These are phyloP conservation scores for Ceratocystis ficicola DNA, from an alignment of 2,329 filamentous ascomycete species.

Conservation along the genomic window DNA sequence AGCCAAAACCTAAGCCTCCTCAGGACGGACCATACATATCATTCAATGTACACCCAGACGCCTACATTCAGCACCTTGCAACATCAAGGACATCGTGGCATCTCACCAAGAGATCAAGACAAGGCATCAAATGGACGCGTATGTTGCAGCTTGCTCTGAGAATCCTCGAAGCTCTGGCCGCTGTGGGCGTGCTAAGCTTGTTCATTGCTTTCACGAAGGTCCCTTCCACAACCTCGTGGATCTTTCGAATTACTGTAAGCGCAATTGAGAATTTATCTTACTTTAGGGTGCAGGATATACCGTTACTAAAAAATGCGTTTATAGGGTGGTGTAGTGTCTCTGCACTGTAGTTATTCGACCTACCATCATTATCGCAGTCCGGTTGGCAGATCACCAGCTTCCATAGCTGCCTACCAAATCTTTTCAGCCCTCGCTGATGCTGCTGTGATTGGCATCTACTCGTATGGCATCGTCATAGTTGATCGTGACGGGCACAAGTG, in stretches of 20 bases:
- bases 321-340: slow-evolving; percentile 61
- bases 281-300: too few species aligned
- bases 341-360: slow-evolving; percentile 64
- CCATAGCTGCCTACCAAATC: slow-evolving; percentile 77
- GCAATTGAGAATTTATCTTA: neutral
- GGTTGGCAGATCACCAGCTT: slow-evolving; percentile 59
- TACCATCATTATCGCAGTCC: slow-evolving; percentile 66
- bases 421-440: slow-evolving; percentile 67
- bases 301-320: neutral
- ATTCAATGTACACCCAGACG: slow-evolving; percentile 79
- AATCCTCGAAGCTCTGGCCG: slow-evolving; percentile 53
- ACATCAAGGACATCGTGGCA: slow-evolving; percentile 45
- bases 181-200: slow-evolving; percentile 58
- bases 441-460: slow-evolving; percentile 42
- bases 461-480: slow-evolving; percentile 40
- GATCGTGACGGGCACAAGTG: slow-evolving; percentile 42
- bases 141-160: slow-evolving; percentile 58
- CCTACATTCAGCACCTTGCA: slow-evolving; percentile 52
- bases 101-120: slow-evolving; percentile 59
- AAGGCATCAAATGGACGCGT: slow-evolving; percentile 56
- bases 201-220: slow-evolving; percentile 65
- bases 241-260: slow-evolving; percentile 64
- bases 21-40: slow-evolving; percentile 63
- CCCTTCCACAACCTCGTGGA: slow-evolving; percentile 54
- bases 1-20: slow-evolving; percentile 50